A percentile compares a stretch with the other conserved stretches of the same genome.
phyloP scores from a whole-genome alignment of 2,329 filamentous ascomycete species.

The Pseudogymnoascus pannorum region DNA sequence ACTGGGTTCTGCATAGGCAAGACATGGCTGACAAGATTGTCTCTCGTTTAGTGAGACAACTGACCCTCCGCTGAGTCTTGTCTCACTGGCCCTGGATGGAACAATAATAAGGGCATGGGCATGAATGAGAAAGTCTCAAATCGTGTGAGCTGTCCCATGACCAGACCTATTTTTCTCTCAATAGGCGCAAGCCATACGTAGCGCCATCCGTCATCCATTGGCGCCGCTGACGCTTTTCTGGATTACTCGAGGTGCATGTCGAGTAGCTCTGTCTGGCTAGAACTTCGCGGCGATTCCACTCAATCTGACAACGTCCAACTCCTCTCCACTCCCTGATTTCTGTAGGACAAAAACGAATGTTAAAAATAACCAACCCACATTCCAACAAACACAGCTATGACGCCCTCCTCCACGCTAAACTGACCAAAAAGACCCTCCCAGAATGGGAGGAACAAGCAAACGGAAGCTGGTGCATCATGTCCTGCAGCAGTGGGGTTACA shows the following conservation, averaged over 20 bases:
- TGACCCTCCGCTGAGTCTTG: background rate
- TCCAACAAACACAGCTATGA: background rate
- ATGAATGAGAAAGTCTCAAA: background rate
- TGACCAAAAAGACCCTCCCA: background rate
- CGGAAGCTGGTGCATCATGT: background rate
- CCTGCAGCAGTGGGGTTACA: background rate
- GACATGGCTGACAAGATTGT: background rate
- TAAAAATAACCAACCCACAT: background rate
- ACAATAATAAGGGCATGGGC: background rate
- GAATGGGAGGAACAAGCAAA: background rate
- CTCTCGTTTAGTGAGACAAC: background rate
- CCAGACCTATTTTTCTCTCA: background rate
- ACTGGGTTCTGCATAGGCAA: background rate
- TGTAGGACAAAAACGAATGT: background rate
- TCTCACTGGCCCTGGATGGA: background rate
- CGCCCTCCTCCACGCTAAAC: background rate
- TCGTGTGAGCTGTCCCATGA: background rate
- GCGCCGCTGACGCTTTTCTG: background rate
- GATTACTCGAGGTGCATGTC: background rate
- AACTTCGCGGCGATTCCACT: background rate
- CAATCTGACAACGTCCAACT: background rate
- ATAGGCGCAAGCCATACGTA: background rate
- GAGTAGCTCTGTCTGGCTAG: background rate
- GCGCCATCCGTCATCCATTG: background rate
- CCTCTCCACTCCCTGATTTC: background rate